Percentiles rank a stretch among this genome's conserved stretches.
phyloP scores from a whole-genome alignment of 495 filamentous ascomycete species.

The Neurospora sp. region DNA sequence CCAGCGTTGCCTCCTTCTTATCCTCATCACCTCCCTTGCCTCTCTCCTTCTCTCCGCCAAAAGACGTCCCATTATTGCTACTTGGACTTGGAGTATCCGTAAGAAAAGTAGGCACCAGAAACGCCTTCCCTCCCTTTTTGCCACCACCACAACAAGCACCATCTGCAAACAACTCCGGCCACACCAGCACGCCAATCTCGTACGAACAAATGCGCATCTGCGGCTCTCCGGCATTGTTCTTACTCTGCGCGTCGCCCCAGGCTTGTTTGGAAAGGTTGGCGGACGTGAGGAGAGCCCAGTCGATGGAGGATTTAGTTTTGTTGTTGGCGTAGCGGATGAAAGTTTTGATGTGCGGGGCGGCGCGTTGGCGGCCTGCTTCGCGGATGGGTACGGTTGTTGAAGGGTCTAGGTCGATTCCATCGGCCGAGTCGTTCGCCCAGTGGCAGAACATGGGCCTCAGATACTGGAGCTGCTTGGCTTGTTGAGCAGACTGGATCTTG shows the following conservation, averaged over 20 bases:
- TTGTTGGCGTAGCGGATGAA: constrained; percentile 61
- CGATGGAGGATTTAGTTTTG: constrained; percentile 66
- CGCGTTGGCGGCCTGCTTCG: constrained; percentile 54
- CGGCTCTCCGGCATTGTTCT: constrained; percentile 29
- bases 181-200: constrained; percentile 78
- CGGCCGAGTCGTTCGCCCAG: constrained; percentile 50
- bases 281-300: constrained; percentile 81
- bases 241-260: constrained; percentile 55
- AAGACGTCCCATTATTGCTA: constrained; percentile 1
- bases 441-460: constrained; percentile 59
- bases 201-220: constrained; percentile 68
- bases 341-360: constrained; percentile 87
- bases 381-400: background rate
- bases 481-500: constrained; percentile 56
- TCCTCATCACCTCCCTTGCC: background rate
- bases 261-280: constrained; percentile 86
- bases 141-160: background rate
- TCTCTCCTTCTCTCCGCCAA: background rate
- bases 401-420: constrained; percentile 15
- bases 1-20: constrained; percentile 3
- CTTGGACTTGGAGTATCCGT: constrained; percentile 36
- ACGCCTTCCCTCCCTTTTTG: constrained; percentile 15
- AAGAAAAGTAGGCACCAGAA: constrained; percentile 63
- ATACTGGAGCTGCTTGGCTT: constrained; percentile 67
- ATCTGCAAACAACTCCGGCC: constrained; percentile 57